phyloP scores from a whole-genome alignment of 805 yeast species.

The Saitoella complicata region DNA sequence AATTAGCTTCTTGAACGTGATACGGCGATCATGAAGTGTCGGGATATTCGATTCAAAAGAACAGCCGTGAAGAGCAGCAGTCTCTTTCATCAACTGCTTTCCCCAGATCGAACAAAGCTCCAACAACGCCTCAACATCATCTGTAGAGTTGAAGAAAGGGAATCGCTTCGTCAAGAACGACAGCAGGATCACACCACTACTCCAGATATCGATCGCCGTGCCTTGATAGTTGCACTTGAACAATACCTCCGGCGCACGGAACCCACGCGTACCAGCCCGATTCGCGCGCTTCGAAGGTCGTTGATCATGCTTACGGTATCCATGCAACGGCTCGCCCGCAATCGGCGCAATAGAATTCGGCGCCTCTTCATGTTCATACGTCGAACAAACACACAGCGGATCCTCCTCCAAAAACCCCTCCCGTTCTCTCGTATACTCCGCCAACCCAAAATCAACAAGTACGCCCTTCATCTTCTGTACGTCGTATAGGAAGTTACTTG shows the following conservation, averaged over 20 bases:
- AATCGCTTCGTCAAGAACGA: conserved; percentile 65
- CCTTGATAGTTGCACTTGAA: conserved; percentile 74
- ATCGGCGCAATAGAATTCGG: not conserved
- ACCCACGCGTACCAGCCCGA: conserved; percentile 92
- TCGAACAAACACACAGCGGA: conserved; percentile 3
- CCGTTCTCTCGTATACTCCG: conserved; percentile 38
- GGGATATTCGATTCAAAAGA: conserved; percentile 57
- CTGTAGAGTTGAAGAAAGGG: conserved; percentile 87
- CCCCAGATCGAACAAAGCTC: conserved; percentile 79
- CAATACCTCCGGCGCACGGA: conserved; percentile 85
- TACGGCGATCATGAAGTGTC: conserved; percentile 30
- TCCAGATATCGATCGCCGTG: conserved; percentile 72
- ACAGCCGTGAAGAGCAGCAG: conserved; percentile 68
- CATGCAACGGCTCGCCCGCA: conserved; percentile 27
- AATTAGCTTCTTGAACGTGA: conserved; percentile 28
- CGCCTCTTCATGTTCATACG: too few relatives aligned
- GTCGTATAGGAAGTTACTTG: conserved; percentile 58
- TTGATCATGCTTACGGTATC: conserved; percentile 75
- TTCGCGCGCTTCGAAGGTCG: conserved; percentile 76
- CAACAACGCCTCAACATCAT: conserved; percentile 79
- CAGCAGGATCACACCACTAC: conserved; percentile 75
- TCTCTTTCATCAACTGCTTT: conserved; percentile 45
- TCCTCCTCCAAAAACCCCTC: conserved; percentile 7
- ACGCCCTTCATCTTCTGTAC: conserved; percentile 57
- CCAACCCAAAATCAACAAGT: conserved; percentile 81